Evolutionary conservation across 352 stramenopile genomes (phyloP).

Genomic region (Pythium plurisporium): DNA sequence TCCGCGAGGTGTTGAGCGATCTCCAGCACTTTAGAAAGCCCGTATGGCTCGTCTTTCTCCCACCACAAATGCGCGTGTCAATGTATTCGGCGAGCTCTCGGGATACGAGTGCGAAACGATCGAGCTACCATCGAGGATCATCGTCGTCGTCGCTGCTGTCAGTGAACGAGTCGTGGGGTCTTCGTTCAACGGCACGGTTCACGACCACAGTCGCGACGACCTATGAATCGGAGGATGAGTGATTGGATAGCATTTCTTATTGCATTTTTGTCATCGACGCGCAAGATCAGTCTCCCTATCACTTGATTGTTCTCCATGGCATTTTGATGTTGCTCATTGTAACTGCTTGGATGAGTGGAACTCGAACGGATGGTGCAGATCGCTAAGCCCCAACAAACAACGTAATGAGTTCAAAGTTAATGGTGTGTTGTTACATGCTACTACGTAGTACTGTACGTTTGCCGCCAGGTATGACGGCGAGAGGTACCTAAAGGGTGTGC

Average conservation of each 20-base stretch:
- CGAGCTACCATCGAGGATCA: constrained; percentile 10
- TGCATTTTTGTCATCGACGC: too few relatives aligned
- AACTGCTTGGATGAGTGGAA: background rate
- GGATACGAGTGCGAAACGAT: background rate
- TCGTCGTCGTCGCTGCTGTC: constrained; percentile 11
- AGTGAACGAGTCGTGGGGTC: constrained; percentile 4
- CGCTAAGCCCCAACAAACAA: too few relatives aligned
- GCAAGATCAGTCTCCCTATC: too few relatives aligned
- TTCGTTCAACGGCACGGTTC: background rate
- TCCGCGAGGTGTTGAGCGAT: constrained; percentile 34
- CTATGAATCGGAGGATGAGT: background rate
- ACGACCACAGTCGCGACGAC: constrained; percentile 1
- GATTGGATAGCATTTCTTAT: background rate
- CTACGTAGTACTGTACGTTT: constrained; percentile 11
- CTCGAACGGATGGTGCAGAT: too few relatives aligned
- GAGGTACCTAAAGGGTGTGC: background rate
- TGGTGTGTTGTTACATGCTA: background rate
- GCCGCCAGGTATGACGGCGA: background rate
- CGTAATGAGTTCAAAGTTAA: background rate
- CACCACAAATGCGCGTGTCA: constrained; percentile 15
- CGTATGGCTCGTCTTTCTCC: constrained; percentile 43
- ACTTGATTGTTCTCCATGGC: too few relatives aligned
- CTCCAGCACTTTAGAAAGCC: constrained; percentile 41
- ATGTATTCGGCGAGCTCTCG: constrained; percentile 2
- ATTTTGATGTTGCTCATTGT: too few relatives aligned